These are phyloP conservation scores for Cochlearia excelsa DNA, from an alignment of 345 rosid species.

Conservation along the genomic window DNA sequence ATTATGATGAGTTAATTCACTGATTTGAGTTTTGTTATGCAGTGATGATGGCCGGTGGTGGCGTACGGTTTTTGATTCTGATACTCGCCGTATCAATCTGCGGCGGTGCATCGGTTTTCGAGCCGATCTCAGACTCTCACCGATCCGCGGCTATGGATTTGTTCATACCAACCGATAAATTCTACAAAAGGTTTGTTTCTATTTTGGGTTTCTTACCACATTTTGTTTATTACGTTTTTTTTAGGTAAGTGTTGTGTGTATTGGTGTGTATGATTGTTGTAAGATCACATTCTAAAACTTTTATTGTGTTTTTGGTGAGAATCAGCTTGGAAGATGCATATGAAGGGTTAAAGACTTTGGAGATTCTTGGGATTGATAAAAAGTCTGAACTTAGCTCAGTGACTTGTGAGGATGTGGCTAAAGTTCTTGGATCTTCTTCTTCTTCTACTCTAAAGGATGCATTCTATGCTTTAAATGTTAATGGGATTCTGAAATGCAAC, in stretches of 20 bases:
- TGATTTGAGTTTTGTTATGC: constrained; percentile 24
- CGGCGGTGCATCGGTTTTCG: constrained; percentile 52
- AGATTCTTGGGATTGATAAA: constrained; percentile 64
- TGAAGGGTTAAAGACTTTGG: constrained; percentile 73
- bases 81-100: constrained; percentile 48
- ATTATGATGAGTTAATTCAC: not conserved
- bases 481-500: constrained; percentile 58
- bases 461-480: constrained; percentile 67
- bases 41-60: constrained; percentile 61
- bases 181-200: constrained; percentile 56
- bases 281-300: not conserved
- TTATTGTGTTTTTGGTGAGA: not conserved
- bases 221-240: constrained; percentile 6
- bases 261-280: not conserved
- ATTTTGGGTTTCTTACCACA: not conserved
- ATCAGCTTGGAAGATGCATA: constrained; percentile 74
- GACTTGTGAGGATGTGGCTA: constrained; percentile 49
- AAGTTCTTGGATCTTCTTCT: constrained; percentile 53
- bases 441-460: constrained; percentile 62
- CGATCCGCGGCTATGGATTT: constrained; percentile 89
- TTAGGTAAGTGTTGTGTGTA: not conserved
- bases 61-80: constrained; percentile 41
- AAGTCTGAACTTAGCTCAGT: constrained; percentile 46
- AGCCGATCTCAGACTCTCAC: constrained; percentile 86
- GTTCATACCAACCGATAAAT: constrained; percentile 58